Base-by-base conservation (phyloP, 73 alveolate genomes). In the Paramecium sexaurelia region DNA sequence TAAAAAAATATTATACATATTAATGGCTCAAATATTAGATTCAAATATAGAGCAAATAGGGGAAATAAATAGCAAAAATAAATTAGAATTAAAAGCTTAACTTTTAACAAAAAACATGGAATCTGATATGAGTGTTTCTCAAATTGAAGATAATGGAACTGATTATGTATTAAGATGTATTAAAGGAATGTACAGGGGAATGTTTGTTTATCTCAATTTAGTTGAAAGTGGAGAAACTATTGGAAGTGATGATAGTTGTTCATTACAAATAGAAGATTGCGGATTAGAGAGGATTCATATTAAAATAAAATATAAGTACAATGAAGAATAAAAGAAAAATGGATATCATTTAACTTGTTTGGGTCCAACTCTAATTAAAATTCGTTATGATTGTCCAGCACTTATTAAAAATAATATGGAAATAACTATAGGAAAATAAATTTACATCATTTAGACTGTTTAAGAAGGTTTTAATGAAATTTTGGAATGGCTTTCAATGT, bases 111-210 rank as follows among this genome's bases (percentile, higher is more conserved):
- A 71, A 71, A 71, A 29, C 75, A 78, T 41, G 73, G 71, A 37
- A 20, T 5, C n/a, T 17, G 90, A 78, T 43, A 78, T 78, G 26
- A 32, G 39, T 78, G 90, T 78, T 41, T 41, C 90, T 17, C 9
- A 40, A 24, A 67, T 88, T 68, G 75, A 68, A 37, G 94, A 88
- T 71, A 61, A 61, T 27, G 94, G 85, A 2, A 88, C 91, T 32
- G 94, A 88, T 47, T 88, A 69, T 69, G 94, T 88, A 22, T 47
- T 88, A 6, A 67, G 94, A 88, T 88, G 94, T 9, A 69, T 47
- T 7, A 33, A 39, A 15, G 94, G 94, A 15, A 75, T 82, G n/a
- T 88, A 68, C 27, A 82, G 78, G 10, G 94, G 94, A 26, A 88
- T 68, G 85, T 88, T 88, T 26, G 33, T 69, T 6, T 88, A 88